Conservation (phyloP, 164 flowering plant genomes). For the Dillenia turbinata region DNA sequence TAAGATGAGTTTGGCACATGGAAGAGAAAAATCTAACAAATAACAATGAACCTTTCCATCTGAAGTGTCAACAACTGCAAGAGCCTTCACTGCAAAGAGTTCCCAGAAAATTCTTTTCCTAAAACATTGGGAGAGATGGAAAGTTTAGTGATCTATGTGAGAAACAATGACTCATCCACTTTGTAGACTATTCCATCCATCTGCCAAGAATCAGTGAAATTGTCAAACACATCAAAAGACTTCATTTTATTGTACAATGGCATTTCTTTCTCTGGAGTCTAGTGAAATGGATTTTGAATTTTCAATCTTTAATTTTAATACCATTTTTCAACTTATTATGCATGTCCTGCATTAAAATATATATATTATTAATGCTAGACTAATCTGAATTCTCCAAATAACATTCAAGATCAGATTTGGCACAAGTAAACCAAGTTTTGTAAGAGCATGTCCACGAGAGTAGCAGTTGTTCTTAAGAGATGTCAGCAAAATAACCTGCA, state of each 20-base stretch:
- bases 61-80: conserved; percentile 65
- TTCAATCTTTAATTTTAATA: conserved; percentile 60
- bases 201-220: neutral
- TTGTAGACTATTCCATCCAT: no score
- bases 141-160: no score
- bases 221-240: conserved; percentile 6
- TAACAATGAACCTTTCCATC: conserved; percentile 99
- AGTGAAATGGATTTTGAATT: conserved; percentile 41
- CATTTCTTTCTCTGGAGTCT: conserved; percentile 57
- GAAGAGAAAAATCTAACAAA: no score
- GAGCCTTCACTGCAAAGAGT: conserved; percentile 64
- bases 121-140: no score
- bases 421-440: conserved; percentile 55
- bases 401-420: no score
- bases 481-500: no score
- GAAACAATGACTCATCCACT: no score
- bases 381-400: no score
- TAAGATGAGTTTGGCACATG: no score
- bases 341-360: conserved; percentile 69
- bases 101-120: conserved; percentile 81
- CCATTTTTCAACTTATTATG: conserved; percentile 86
- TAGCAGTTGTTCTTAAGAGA: conserved; percentile 68
- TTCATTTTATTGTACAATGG: conserved; percentile 49
- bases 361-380: no score
- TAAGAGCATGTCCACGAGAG: conserved; percentile 65